Evolutionary conservation across 306 rosid genomes (phyloP), one percentile per base, ranked within the genome.

Genomic region (Medicago arabica): DNA sequence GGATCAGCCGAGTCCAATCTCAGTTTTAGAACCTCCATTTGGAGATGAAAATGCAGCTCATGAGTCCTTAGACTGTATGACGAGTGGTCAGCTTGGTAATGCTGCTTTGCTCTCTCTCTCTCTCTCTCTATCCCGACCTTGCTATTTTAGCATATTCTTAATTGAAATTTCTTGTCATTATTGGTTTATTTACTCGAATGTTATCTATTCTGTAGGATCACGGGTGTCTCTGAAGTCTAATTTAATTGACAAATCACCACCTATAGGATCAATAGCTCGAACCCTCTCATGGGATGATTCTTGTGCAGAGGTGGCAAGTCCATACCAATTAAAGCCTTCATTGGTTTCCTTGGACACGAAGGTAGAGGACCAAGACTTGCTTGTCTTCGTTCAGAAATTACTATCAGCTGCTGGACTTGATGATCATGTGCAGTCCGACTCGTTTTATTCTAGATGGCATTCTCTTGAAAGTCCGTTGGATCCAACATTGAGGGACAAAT

Each of bases 211-310:
- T 76, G 69, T 85, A 90, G 99, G 93, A 78, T 75, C 82, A 70
- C 82, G 53, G 15, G 57, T 67, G 16, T 17, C 81, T 4, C 67
- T 78, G 7, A 96, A 83, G 86, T 92, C 92, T 77, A 96, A 90
- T 78, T 90, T 92, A 82, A 92, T 96, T 67, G 99, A 92, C 90
- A 96, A 96, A 78, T 96, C 99, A 63, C 99, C 98, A 61, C 99
- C 91, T 31, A 96, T 96, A 74, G 99, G 67, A 86, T 92, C 99
- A 61, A 90, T 96, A 65, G 85, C 98, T 9, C 90, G 99, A 80
- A 96, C 97, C 66, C 84, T 88, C 61, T 88, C 96, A 47, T 89
- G 96, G 98, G 97, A 88, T 21, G 93, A 86, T 39, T 75, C 96
- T 41, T 79, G 93, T 68, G 81, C 88, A 11, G 97, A 90, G 83